Percentiles rank a stretch among this genome's conserved stretches.
Evolutionary conservation across 495 filamentous ascomycete genomes (phyloP).

Genomic region (Tuber umbilicatum): DNA sequence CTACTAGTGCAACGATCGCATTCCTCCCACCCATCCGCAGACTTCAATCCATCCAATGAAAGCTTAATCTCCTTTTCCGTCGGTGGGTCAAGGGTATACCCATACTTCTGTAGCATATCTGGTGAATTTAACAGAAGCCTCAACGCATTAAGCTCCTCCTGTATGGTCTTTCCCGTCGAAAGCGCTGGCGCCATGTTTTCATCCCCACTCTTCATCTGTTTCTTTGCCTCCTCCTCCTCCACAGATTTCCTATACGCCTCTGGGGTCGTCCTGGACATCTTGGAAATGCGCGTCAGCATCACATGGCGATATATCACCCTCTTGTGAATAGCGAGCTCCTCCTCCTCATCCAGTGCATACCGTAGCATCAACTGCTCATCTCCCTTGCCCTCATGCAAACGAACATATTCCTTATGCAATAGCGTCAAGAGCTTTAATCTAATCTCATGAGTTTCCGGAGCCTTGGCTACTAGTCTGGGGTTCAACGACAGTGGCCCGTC

Average conservation of each 20-base stretch:
- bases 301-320: conserved; percentile 68
- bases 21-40: conserved; percentile 67
- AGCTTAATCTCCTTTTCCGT: conserved; percentile 54
- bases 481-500: conserved; percentile 55
- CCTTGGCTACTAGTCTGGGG: conserved; percentile 66
- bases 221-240: conserved; percentile 37
- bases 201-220: conserved; percentile 28
- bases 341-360: conserved; percentile 77
- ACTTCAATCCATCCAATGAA: conserved; percentile 58
- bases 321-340: conserved; percentile 62
- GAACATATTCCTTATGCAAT: conserved; percentile 65
- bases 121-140: conserved; percentile 55
- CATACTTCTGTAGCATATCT: conserved; percentile 55
- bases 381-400: conserved; percentile 61
- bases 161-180: conserved; percentile 59
- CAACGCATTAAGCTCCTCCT: conserved; percentile 64
- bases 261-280: conserved; percentile 62
- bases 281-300: conserved; percentile 69
- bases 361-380: conserved; percentile 63
- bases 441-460: conserved; percentile 63
- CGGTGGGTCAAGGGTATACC: conserved; percentile 65
- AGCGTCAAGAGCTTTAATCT: conserved; percentile 62
- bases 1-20: conserved; percentile 81
- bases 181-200: conserved; percentile 39
- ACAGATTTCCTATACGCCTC: conserved; percentile 58